Evolutionary conservation across 495 filamentous ascomycete genomes (phyloP).

Genomic region (Tuber calosporum): DNA sequence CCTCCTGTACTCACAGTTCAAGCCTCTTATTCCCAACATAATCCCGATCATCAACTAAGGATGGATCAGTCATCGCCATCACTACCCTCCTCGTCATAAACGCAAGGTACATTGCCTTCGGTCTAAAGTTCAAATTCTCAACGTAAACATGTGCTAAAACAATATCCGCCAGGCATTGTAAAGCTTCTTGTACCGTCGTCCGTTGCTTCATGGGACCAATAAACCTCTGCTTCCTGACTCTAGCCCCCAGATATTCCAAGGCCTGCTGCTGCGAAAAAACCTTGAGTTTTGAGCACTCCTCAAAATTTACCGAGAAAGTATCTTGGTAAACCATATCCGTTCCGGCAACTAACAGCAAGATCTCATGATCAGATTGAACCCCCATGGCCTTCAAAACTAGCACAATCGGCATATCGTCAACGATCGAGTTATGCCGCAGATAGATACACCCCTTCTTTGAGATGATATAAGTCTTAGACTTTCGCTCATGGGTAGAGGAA

Average conservation of each 20-base stretch:
- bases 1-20: constrained; percentile 54
- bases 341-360: constrained; percentile 78
- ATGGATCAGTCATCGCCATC: constrained; percentile 82
- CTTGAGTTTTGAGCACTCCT: constrained; percentile 71
- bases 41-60: constrained; percentile 87
- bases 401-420: constrained; percentile 85
- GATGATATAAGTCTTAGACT: constrained; percentile 92
- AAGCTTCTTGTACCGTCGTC: constrained; percentile 74
- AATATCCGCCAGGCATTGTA: constrained; percentile 83
- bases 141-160: constrained; percentile 93
- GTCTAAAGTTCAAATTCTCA: constrained; percentile 78
- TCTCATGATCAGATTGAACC: constrained; percentile 87
- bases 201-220: constrained; percentile 45
- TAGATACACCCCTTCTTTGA: constrained; percentile 84
- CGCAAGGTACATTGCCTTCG: constrained; percentile 90
- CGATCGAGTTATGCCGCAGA: constrained; percentile 86
- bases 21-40: constrained; percentile 97
- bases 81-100: constrained; percentile 91
- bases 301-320: constrained; percentile 87
- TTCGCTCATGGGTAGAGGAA: constrained; percentile 87
- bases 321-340: constrained; percentile 82
- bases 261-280: constrained; percentile 91
- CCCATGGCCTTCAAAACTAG: constrained; percentile 89
- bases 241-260: constrained; percentile 75
- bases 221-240: constrained; percentile 61